Conservation (phyloP, 1,139 yeast genomes). For the Suhomyces guaymorum region DNA sequence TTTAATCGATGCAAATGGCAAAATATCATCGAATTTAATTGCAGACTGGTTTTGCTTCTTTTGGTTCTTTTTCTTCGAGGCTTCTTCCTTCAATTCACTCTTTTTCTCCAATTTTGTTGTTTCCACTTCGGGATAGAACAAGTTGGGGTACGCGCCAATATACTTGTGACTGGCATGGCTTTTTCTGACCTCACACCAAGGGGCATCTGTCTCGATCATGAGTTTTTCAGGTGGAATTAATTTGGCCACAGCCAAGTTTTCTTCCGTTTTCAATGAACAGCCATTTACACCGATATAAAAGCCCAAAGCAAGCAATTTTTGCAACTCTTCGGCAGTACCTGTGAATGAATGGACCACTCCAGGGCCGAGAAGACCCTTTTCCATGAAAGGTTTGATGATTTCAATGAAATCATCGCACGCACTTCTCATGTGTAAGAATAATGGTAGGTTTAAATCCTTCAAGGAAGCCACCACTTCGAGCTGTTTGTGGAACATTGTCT, state of each 20-base stretch:
- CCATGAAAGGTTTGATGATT: slow-evolving; percentile 58
- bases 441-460: slow-evolving; percentile 57
- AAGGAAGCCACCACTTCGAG: slow-evolving; percentile 58
- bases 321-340: slow-evolving; percentile 67
- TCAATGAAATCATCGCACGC: slow-evolving; percentile 79
- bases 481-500: slow-evolving; percentile 67
- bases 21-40: slow-evolving; percentile 42
- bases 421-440: slow-evolving; percentile 86
- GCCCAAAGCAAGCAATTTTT: slow-evolving; percentile 54
- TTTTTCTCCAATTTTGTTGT: neutral
- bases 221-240: slow-evolving; percentile 66
- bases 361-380: slow-evolving; percentile 34
- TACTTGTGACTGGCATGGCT: slow-evolving; percentile 73
- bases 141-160: slow-evolving; percentile 55
- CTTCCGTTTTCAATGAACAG: slow-evolving; percentile 80
- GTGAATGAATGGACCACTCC: slow-evolving; percentile 92
- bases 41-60: slow-evolving; percentile 14
- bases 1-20: slow-evolving; percentile 66
- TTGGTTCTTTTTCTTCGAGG: slow-evolving; percentile 11
- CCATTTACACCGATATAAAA: slow-evolving; percentile 86
- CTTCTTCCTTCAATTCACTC: too few species aligned
- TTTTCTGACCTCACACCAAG: slow-evolving; percentile 94
- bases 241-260: slow-evolving; percentile 66
- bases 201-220: slow-evolving; percentile 93
- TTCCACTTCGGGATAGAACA: slow-evolving; percentile 48